Percentiles rank a stretch among this genome's conserved stretches.
These are phyloP conservation scores for Teratosphaeria pseudoeucalypti DNA, from an alignment of 2,329 filamentous ascomycete species.

Conservation along the genomic window DNA sequence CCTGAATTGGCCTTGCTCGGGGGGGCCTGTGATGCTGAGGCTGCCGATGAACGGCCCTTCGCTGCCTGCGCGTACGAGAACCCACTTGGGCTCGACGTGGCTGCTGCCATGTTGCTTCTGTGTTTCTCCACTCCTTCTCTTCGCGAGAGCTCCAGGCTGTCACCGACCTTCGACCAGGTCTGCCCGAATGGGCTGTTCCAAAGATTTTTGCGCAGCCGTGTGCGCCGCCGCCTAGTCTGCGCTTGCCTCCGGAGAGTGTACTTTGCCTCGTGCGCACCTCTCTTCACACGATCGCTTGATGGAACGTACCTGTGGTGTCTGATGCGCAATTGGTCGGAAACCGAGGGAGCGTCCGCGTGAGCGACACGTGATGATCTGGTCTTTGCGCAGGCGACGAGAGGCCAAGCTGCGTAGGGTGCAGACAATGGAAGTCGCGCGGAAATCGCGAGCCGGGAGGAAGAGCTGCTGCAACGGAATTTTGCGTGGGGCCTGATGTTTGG, in stretches of 20 bases:
- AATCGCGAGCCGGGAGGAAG: background rate
- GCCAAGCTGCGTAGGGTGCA: background rate
- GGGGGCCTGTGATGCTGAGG: constrained; percentile 34
- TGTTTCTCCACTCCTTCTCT: background rate
- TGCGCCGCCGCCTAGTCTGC: background rate
- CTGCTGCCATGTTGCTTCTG: constrained; percentile 15
- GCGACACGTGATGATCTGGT: background rate
- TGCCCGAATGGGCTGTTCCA: constrained; percentile 7
- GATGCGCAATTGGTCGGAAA: background rate
- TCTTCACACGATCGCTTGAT: background rate
- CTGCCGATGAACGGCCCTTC: constrained; percentile 55
- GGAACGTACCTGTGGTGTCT: background rate
- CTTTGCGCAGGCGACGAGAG: background rate
- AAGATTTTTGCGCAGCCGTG: constrained; percentile 1
- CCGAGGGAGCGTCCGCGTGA: background rate
- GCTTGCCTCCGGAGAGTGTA: background rate
- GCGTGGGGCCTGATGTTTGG: background rate
- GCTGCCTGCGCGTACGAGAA: constrained; percentile 97
- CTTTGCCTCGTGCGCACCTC: background rate
- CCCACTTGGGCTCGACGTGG: constrained; percentile 21
- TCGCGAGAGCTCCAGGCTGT: constrained; percentile 1
- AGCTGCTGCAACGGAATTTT: background rate
- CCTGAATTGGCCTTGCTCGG: constrained; percentile 37
- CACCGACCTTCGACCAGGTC: constrained; percentile 7
- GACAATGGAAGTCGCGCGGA: background rate